Base-by-base conservation (phyloP, 163 green algal genomes). In the Picocystis sp. region DNA sequence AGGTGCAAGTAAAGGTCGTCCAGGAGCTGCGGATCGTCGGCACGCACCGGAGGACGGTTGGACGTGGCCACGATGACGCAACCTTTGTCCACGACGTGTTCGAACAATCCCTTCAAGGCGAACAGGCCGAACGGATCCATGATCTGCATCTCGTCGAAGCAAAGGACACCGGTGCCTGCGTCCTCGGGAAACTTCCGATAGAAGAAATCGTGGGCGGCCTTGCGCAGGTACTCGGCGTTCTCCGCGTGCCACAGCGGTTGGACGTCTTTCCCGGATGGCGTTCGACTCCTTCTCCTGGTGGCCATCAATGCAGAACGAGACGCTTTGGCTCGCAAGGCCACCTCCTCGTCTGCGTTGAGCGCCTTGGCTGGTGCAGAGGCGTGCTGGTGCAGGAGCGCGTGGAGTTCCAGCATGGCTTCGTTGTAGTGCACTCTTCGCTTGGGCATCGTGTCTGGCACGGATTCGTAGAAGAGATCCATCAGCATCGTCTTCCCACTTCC, bases 71-170 rank as follows among this genome's bases (percentile, higher is more conserved):
- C 64, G 48, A 92, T 53, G 49, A 88, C 70, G 17, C 60, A 69
- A 10, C 78, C 78, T 42, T 77, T 53, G 1, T 65, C 62, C 5
- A 78, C 12, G 85, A 62, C 22, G 62, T 54, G 61, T 53, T 84
- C 76, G 25, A 87, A 49, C 24, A 92, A 52, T n/a, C 57, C 75
- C 55, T 83, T 84, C 14, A 92, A 66, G 0, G 70, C 77, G 5
- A 77, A 73, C 2, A 75, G 77, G 24, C 66, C 75, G 58, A 86
- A 92, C 10, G 73, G 62, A 53, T 92, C 81, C 2, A 62, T 69
- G 42, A 80, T 60, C 68, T 91, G 79, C 44, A 89, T 52, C 49
- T 92, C 81, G 47, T 92, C 81, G 44, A 92, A 87, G 59, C 72
- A 88, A 45, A 91, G 64, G 21, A 88, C 42, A 2, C 68, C 69